These are phyloP conservation scores for Vachellia collinsii DNA, from an alignment of 306 rosid species.

Conservation along the genomic window DNA sequence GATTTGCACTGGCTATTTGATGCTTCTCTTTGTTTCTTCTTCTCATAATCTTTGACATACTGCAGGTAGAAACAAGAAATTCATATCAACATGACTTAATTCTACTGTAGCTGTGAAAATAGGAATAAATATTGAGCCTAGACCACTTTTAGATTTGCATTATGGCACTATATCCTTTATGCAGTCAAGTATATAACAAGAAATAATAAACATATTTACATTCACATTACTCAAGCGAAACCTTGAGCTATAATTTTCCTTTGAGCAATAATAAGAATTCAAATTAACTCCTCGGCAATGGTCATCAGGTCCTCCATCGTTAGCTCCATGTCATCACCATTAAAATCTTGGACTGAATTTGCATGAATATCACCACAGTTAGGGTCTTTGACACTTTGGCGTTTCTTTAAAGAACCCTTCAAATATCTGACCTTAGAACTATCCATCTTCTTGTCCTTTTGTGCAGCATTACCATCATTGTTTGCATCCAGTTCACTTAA, in stretches of 20 bases:
- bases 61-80: constrained; percentile 40
- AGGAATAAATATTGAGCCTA: neutral
- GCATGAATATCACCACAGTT: constrained; percentile 35
- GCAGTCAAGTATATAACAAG: constrained; percentile 5
- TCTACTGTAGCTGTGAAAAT: neutral
- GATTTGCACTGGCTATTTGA: constrained; percentile 40
- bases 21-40: constrained; percentile 35
- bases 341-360: constrained; percentile 37
- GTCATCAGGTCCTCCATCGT: constrained; percentile 70
- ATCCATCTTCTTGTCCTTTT: constrained; percentile 43
- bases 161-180: constrained; percentile 10
- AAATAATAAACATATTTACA: constrained; percentile 22
- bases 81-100: constrained; percentile 17
- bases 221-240: constrained; percentile 24
- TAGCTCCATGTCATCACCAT: constrained; percentile 59
- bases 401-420: constrained; percentile 39
- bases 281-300: constrained; percentile 76
- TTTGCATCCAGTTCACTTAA: constrained; percentile 38
- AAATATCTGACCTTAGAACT: constrained; percentile 31
- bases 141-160: constrained; percentile 17
- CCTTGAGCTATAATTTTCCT: neutral
- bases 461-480: neutral
- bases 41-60: constrained; percentile 61
- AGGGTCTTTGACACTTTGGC: constrained; percentile 34
- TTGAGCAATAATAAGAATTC: constrained; percentile 20